Percentiles rank a stretch among this genome's conserved stretches.
These are phyloP conservation scores for Cytospora piceae DNA, from an alignment of 2,329 filamentous ascomycete genomes.

Conservation along the genomic window DNA sequence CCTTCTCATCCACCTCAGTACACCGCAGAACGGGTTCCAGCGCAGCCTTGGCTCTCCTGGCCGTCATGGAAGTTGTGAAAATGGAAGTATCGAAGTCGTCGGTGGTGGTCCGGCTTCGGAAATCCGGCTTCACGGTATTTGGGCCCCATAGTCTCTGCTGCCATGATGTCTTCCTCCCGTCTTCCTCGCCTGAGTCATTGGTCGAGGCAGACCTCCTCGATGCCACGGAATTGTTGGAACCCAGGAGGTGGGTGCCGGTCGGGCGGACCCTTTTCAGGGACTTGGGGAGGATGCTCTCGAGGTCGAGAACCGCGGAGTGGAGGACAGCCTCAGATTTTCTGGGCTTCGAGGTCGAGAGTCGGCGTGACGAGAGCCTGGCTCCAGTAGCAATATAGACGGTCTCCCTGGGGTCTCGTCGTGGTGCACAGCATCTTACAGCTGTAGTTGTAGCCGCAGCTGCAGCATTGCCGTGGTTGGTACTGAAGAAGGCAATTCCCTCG, in stretches of 20 bases:
- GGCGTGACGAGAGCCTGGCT: neutral
- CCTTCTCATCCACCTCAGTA: conserved; percentile 92
- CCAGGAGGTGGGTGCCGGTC: conserved; percentile 12
- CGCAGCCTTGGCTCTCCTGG: conserved; percentile 71
- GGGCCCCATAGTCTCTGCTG: conserved; percentile 54
- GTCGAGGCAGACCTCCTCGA: conserved; percentile 38
- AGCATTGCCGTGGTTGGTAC: conserved; percentile 40
- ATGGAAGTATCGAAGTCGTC: conserved; percentile 55
- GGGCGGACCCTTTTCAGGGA: conserved; percentile 28
- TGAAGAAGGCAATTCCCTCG: conserved; percentile 59
- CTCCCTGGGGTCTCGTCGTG: conserved; percentile 1
- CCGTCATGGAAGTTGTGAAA: conserved; percentile 69
- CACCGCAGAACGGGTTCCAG: conserved; percentile 87
- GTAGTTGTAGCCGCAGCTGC: neutral
- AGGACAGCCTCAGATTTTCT: conserved; percentile 19
- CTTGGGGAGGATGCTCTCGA: conserved; percentile 37
- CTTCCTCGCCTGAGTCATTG: conserved; percentile 31
- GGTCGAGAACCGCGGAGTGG: conserved; percentile 33
- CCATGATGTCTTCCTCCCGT: conserved; percentile 44
- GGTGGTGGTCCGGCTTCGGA: conserved; percentile 24
- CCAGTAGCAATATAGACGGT: neutral
- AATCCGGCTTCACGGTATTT: conserved; percentile 39
- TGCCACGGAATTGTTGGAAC: conserved; percentile 23
- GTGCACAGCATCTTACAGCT: conserved; percentile 3
- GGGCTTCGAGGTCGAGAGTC: conserved; percentile 17